Evolutionary conservation across 192 early-diverging fungal genomes (phyloP).

Genomic region (Backusella tuberculispora): DNA sequence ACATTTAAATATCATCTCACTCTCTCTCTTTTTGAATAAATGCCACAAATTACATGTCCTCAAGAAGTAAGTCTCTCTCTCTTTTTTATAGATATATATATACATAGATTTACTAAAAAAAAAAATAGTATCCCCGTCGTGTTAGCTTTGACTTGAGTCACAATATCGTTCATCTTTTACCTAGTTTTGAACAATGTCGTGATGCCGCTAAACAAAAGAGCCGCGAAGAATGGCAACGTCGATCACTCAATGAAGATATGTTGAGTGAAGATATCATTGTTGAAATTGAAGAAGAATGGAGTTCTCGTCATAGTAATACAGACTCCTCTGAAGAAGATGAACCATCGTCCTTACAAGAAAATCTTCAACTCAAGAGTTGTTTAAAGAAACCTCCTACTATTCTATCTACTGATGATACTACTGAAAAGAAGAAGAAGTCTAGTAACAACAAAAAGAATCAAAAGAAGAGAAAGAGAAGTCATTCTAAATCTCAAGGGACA

Average conservation of each 20-base stretch:
- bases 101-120: background rate
- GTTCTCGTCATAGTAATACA: background rate
- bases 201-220: constrained; percentile 21
- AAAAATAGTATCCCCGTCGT: constrained; percentile 25
- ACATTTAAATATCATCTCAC: too few species aligned
- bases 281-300: constrained; percentile 33
- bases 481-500: constrained; percentile 10
- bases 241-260: constrained; percentile 32
- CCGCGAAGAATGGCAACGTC: constrained; percentile 31
- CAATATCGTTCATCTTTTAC: constrained; percentile 44
- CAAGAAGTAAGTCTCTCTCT: constrained; percentile 8
- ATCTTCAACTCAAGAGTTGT: constrained; percentile 27
- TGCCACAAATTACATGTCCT: constrained; percentile 5
- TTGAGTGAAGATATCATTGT: constrained; percentile 36
- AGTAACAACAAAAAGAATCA: constrained; percentile 19
- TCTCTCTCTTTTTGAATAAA: background rate
- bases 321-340: background rate
- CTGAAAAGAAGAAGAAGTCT: background rate
- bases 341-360: background rate
- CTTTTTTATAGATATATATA: background rate
- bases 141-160: constrained; percentile 45
- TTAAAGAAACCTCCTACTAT: constrained; percentile 27
- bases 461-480: constrained; percentile 24
- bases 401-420: background rate
- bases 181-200: constrained; percentile 36